phyloP scores from a whole-genome alignment of 805 yeast species.

The Ogataea methanolica region DNA sequence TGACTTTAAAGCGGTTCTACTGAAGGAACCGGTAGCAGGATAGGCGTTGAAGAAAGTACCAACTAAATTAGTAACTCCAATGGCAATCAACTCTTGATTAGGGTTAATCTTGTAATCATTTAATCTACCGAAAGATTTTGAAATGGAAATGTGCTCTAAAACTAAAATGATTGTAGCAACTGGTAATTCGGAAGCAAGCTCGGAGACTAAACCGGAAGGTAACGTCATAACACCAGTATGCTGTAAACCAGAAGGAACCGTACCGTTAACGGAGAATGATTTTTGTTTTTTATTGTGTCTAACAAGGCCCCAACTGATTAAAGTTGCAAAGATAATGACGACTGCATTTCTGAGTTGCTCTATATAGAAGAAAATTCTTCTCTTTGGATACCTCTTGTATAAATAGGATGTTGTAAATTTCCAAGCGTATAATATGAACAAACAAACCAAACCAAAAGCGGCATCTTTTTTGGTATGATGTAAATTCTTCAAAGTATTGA shows the following conservation, averaged over 20 bases:
- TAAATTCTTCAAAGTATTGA: conserved; percentile 67
- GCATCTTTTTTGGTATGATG: conserved; percentile 72
- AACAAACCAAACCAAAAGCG: conserved; percentile 78
- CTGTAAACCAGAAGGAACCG: conserved; percentile 76
- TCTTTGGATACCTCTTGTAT: conserved; percentile 61
- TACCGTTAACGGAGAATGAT: conserved; percentile 62
- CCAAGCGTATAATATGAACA: conserved; percentile 69
- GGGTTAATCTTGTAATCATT: conserved; percentile 89
- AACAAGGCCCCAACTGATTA: conserved; percentile 74
- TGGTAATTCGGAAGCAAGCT: conserved; percentile 75
- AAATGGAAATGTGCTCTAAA: conserved; percentile 87
- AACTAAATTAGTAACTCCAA: conserved; percentile 84
- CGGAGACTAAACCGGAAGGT: conserved; percentile 53
- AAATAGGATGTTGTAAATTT: conserved; percentile 58
- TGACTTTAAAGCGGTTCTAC: conserved; percentile 89
- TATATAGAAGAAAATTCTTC: conserved; percentile 58
- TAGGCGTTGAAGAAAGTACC: conserved; percentile 93
- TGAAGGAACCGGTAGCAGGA: conserved; percentile 94
- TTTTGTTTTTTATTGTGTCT: conserved; percentile 35
- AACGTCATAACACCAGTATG: conserved; percentile 70
- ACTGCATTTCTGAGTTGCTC: conserved; percentile 79
- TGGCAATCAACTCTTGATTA: conserved; percentile 90
- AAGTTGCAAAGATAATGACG: conserved; percentile 75
- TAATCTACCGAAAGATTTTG: conserved; percentile 89
- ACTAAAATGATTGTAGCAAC: conserved; percentile 79